Base-by-base conservation (phyloP, 129 eudicot genomes). In the Logfia minima region DNA sequence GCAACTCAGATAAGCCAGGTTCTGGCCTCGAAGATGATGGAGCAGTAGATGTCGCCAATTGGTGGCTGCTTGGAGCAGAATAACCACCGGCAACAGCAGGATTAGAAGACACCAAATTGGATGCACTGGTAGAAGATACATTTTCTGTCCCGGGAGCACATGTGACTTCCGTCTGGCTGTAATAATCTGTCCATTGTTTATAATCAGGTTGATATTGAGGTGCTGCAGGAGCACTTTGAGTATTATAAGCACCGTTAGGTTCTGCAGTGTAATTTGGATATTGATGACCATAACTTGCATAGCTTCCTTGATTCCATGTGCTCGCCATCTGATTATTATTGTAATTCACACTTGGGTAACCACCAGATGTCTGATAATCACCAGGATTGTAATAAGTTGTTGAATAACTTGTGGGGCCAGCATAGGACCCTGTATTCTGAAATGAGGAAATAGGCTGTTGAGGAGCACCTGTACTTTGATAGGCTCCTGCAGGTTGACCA, bases 381-480 rank as follows among this genome's bases (percentile, higher is more conserved):
- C 88, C 98, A 94, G 97, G 96, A 95, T 89, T 89, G 97, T 91
- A 91, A 86, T 95, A 95, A 95, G 99, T 95, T 87, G 92, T 95
- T 89, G 99, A 78, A 86, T 91, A 91, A 95, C 89, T 95, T 83
- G 96, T 78, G 80, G 97, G 85, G 60, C 89, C 97, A 88, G 99
- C 90, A 89, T 91, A 89, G 86, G 99, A 91, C 87, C 96, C 96
- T 81, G 97, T 84, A 93, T 91, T 91, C 92, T 88, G 96, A 91
- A 94, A 93, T 91, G 97, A 88, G 83, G 98, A 91, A 94, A 89
- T 78, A 89, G 96, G 96, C 99, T 94, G 98, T 86, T 94, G 90
- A 94, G 97, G 93, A 89, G 92, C 97, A 95, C 99, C 99, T 95
- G 99, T 86, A 80, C 87, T 91, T 91, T 87, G 97, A 84, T 89